Conservation (phyloP, 345 rosid species). For the Syzygium jambos region DNA sequence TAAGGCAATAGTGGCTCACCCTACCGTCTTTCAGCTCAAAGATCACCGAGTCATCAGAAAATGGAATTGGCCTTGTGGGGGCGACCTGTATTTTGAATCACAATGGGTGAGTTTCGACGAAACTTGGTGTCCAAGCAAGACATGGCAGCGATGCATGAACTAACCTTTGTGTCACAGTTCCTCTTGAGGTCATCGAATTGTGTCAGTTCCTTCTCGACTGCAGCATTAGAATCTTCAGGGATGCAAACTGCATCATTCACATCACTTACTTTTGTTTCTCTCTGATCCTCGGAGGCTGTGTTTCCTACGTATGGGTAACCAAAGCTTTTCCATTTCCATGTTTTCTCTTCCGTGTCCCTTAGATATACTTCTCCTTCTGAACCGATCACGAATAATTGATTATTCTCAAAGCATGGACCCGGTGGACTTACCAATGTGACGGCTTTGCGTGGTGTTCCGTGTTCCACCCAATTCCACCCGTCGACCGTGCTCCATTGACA, state of each 20-base stretch:
- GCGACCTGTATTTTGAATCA: conserved; percentile 38
- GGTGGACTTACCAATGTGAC: conserved; percentile 47
- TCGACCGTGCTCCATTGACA: conserved; percentile 56
- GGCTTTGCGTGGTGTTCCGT: conserved; percentile 46
- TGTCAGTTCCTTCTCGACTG: conserved; percentile 1
- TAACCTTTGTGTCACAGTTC: conserved; percentile 2
- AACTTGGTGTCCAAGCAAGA: neutral
- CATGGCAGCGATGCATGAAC: neutral
- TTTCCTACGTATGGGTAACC: conserved; percentile 29
- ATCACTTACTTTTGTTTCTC: neutral
- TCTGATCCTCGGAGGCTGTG: conserved; percentile 5
- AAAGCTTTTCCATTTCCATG: conserved; percentile 54
- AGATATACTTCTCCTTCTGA: conserved; percentile 52
- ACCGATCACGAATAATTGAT: conserved; percentile 42
- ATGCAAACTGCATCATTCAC: conserved; percentile 16
- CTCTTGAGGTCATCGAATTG: conserved; percentile 17
- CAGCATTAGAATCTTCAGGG: conserved; percentile 20
- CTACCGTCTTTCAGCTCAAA: conserved; percentile 66
- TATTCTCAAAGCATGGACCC: conserved; percentile 48
- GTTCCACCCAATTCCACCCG: conserved; percentile 69
- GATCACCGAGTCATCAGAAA: conserved; percentile 42
- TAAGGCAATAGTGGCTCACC: conserved; percentile 30
- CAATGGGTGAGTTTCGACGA: neutral
- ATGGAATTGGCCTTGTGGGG: conserved; percentile 49
- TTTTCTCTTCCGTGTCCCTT: conserved; percentile 40